Conservation (phyloP, 768 basidiomycete genomes). For the Albatrellus ellisii region DNA sequence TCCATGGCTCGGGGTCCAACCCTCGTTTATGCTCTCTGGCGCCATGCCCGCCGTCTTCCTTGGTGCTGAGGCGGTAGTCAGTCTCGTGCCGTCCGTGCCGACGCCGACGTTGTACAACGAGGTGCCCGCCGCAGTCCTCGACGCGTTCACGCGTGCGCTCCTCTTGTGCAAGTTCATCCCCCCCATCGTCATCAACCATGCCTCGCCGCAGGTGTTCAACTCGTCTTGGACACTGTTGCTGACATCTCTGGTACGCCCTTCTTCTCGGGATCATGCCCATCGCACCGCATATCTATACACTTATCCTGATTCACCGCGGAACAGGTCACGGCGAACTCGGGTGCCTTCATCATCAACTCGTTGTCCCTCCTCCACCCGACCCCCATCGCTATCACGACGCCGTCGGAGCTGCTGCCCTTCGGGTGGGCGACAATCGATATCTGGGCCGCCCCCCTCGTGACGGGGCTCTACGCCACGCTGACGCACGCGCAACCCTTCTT, state of each 20-base stretch:
- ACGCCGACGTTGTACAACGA: conserved; percentile 9
- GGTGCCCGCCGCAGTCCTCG: conserved; percentile 6
- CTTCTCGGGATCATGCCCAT: neutral
- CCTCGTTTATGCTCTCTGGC: conserved; percentile 10
- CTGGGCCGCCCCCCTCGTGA: conserved; percentile 74
- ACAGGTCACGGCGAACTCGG: conserved; percentile 25
- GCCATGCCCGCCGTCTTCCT: conserved; percentile 5
- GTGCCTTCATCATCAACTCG: conserved; percentile 68
- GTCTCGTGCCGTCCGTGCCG: conserved; percentile 8
- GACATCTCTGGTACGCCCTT: conserved; percentile 9
- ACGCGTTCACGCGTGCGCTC: conserved; percentile 12
- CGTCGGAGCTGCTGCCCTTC: conserved; percentile 65
- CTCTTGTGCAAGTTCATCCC: conserved; percentile 13
- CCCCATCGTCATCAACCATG: conserved; percentile 8
- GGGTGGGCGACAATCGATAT: conserved; percentile 82
- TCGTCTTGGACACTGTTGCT: conserved; percentile 12
- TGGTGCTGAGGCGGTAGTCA: conserved; percentile 4
- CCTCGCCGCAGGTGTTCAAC: conserved; percentile 6
- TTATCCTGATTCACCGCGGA: conserved; percentile 3
- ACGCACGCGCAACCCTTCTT: conserved; percentile 82
- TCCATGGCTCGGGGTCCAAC: conserved; percentile 12
- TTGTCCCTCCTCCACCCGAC: conserved; percentile 68
- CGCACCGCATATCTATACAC: neutral
- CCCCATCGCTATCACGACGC: conserved; percentile 54
- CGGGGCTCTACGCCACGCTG: conserved; percentile 66